A percentile compares a stretch with the other conserved stretches of the same genome.
Conservation (phyloP, 176 grass and related monocot genomes). For the bread wheat (Triticum aestivum) region DNA sequence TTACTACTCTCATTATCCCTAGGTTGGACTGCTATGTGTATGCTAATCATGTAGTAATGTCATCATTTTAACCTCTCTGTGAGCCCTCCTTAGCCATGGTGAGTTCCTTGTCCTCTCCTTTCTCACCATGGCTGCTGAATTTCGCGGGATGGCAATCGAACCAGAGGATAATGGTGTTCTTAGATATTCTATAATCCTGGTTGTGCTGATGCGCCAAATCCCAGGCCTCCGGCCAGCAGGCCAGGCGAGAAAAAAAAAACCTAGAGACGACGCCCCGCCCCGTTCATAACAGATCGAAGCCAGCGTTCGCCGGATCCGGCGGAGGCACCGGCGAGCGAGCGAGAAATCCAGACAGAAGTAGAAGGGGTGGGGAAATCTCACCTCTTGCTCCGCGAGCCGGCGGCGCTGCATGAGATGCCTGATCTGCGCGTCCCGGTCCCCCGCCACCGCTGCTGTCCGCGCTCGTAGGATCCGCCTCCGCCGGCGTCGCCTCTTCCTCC, state of each 20-base stretch:
- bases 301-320: slow-evolving; percentile 13
- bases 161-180: neutral
- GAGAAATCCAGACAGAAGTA: neutral
- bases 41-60: too few species aligned
- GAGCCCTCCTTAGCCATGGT: too few species aligned
- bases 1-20: too few species aligned
- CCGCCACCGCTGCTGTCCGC: slow-evolving; percentile 46
- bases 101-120: too few species aligned
- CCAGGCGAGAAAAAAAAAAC: neutral
- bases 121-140: too few species aligned
- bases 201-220: neutral
- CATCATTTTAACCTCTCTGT: too few species aligned
- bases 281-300: slow-evolving; percentile 18
- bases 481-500: neutral
- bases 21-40: too few species aligned
- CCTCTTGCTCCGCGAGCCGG: slow-evolving; percentile 88
- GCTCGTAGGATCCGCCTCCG: neutral
- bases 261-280: slow-evolving; percentile 11
- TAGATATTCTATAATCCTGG: neutral
- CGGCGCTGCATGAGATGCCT: slow-evolving; percentile 95
- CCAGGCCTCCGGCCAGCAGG: neutral
- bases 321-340: neutral
- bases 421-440: slow-evolving; percentile 71
- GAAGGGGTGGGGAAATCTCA: slow-evolving; percentile 17
- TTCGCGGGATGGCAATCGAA: too few species aligned